These are phyloP conservation scores for Phytophthora brassicae DNA, from an alignment of 352 stramenopile genomes.

Conservation along the genomic window DNA sequence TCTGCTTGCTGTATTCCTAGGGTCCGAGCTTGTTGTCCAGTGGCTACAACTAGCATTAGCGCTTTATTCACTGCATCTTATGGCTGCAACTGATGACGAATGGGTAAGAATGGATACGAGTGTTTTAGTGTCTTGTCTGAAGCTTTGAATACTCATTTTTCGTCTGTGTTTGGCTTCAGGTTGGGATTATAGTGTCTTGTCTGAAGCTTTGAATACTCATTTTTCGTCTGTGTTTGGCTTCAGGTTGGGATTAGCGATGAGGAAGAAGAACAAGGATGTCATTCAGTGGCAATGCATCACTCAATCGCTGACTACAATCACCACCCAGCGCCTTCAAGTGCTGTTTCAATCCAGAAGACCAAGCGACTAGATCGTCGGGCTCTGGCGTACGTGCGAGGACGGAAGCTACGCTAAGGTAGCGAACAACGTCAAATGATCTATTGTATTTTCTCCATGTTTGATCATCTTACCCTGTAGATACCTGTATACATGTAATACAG, in stretches of 20 bases:
- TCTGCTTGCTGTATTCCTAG: constrained; percentile 79
- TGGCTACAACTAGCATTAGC: constrained; percentile 82
- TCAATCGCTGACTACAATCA: constrained; percentile 82
- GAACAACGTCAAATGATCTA: background rate
- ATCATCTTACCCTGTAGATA: too few species aligned
- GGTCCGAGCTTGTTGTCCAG: constrained; percentile 80
- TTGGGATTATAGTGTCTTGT: too few species aligned
- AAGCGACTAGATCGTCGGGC: constrained; percentile 78
- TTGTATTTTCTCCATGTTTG: too few species aligned
- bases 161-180: too few species aligned
- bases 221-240: background rate
- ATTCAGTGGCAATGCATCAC: constrained; percentile 58
- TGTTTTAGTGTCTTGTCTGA: too few species aligned
- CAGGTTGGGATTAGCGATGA: constrained; percentile 63
- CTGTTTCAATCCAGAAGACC: constrained; percentile 74
- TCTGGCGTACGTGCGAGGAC: constrained; percentile 69
- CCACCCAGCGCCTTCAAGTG: constrained; percentile 54
- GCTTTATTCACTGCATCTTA: constrained; percentile 83
- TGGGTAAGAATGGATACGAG: constrained; percentile 55
- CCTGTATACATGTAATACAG: too few species aligned
- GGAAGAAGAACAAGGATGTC: constrained; percentile 59
- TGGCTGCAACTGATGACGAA: constrained; percentile 73
- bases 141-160: too few species aligned
- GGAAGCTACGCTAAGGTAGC: constrained; percentile 68
- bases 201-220: too few species aligned